Evolutionary conservation across 345 rosid genomes (phyloP).

Genomic region (Citrus reticulata): DNA sequence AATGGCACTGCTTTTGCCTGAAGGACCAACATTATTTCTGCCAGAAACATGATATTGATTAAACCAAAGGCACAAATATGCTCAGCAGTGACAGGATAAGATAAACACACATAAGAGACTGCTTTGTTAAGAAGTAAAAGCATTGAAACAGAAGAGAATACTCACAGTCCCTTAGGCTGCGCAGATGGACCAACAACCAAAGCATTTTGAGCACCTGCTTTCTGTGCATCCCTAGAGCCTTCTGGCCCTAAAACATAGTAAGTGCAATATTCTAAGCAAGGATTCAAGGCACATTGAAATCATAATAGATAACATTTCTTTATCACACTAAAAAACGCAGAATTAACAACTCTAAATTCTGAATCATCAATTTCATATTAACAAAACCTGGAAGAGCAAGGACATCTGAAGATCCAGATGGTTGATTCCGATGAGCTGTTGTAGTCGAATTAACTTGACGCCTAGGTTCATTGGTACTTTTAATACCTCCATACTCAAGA

Average conservation of each 20-base stretch:
- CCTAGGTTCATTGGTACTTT: constrained; percentile 38
- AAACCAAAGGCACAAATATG: constrained; percentile 3
- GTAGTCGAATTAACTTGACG: constrained; percentile 32
- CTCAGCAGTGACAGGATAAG: not conserved
- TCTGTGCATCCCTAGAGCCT: constrained; percentile 47
- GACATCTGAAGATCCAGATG: constrained; percentile 40
- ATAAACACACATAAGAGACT: not conserved
- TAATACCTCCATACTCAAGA: constrained; percentile 58
- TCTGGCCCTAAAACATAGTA: constrained; percentile 51
- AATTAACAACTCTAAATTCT: not conserved
- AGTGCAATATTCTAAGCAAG: not conserved
- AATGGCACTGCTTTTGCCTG: constrained; percentile 63
- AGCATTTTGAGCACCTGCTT: constrained; percentile 57
- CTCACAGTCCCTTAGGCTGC: constrained; percentile 62
- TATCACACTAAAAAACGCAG: not conserved
- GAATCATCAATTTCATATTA: not conserved
- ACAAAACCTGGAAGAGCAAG: constrained; percentile 73
- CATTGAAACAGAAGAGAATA: constrained; percentile 16
- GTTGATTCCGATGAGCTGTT: constrained; percentile 25
- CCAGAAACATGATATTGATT: constrained; percentile 3
- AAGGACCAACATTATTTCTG: constrained; percentile 55
- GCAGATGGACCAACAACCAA: constrained; percentile 79
- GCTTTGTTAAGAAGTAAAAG: not conserved
- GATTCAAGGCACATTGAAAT: not conserved
- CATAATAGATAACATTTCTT: not conserved